Percentiles rank a stretch among this genome's conserved stretches.
These are phyloP conservation scores for Metarhizium album DNA, from an alignment of 2,329 filamentous ascomycete species.

Conservation along the genomic window DNA sequence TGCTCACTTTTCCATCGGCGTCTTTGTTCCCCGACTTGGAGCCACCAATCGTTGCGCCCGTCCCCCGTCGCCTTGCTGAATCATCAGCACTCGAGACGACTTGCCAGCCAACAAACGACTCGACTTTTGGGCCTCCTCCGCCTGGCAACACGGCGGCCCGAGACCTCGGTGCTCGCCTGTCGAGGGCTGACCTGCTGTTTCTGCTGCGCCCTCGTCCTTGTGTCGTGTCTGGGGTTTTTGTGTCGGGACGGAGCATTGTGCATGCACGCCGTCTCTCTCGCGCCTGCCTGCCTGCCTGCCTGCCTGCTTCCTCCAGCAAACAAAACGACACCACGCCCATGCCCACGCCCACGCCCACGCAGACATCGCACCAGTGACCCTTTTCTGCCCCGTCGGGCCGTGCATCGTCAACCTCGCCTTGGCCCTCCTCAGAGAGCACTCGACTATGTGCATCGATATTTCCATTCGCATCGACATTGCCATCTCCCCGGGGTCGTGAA, in stretches of 20 bases:
- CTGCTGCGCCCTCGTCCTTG: neutral
- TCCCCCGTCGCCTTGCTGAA: too few relatives aligned
- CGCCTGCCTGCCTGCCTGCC: neutral
- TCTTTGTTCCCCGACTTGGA: neutral
- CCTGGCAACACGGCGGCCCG: neutral
- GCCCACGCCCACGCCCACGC: neutral
- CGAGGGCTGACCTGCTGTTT: neutral
- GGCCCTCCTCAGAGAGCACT: neutral
- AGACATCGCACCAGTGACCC: too few relatives aligned
- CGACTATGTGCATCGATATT: constrained; percentile 10
- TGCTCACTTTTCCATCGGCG: neutral
- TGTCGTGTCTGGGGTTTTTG: neutral
- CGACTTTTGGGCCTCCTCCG: too few relatives aligned
- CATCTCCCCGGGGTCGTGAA: constrained; percentile 25
- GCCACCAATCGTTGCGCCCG: too few relatives aligned
- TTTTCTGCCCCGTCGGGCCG: neutral
- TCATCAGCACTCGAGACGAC: neutral
- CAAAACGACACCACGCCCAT: neutral
- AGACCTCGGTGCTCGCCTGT: neutral
- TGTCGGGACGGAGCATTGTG: neutral
- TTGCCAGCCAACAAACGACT: neutral
- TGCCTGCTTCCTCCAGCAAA: neutral
- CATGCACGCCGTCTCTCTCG: neutral
- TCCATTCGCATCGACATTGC: constrained; percentile 13
- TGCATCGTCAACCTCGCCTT: neutral